Conservation (phyloP, 768 basidiomycete species). For the Daedaleopsis nitida region DNA sequence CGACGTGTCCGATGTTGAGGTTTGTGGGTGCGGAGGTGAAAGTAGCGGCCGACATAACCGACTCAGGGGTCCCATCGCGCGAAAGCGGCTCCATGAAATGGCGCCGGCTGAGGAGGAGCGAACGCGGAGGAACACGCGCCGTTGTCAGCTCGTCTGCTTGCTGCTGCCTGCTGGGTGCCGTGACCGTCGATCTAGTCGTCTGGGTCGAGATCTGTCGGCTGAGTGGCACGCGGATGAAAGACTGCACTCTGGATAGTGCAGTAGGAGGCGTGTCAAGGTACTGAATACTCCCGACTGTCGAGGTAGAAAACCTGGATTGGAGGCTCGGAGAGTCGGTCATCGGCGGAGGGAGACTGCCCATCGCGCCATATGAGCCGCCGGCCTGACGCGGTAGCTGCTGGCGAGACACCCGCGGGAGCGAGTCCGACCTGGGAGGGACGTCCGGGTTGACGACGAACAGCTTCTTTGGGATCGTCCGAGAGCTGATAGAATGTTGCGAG, state of each 20-base stretch:
- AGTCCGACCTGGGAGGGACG: background rate
- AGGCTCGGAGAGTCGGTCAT: background rate
- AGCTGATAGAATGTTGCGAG: background rate
- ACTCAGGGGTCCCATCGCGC: slow-evolving; percentile 19
- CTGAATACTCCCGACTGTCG: slow-evolving; percentile 5
- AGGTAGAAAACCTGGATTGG: slow-evolving; percentile 8
- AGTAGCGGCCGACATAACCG: slow-evolving; percentile 6
- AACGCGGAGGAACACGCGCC: background rate
- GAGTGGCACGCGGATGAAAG: background rate
- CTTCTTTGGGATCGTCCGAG: slow-evolving; percentile 9
- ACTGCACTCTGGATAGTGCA: background rate
- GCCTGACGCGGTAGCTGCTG: background rate
- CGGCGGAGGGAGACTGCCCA: background rate
- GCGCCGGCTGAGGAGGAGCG: slow-evolving; percentile 15
- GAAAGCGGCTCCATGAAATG: slow-evolving; percentile 23
- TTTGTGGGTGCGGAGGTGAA: slow-evolving; percentile 4
- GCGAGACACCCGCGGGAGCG: background rate
- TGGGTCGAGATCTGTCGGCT: background rate
- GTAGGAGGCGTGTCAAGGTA: background rate
- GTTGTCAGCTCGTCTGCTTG: background rate
- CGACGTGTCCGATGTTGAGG: background rate
- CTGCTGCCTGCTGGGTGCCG: background rate
- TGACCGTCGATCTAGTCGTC: background rate
- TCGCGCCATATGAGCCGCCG: slow-evolving; percentile 9
- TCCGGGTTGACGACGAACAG: slow-evolving; percentile 10